phyloP scores from a whole-genome alignment of 441 rosid species.

The Populus hybrid region DNA sequence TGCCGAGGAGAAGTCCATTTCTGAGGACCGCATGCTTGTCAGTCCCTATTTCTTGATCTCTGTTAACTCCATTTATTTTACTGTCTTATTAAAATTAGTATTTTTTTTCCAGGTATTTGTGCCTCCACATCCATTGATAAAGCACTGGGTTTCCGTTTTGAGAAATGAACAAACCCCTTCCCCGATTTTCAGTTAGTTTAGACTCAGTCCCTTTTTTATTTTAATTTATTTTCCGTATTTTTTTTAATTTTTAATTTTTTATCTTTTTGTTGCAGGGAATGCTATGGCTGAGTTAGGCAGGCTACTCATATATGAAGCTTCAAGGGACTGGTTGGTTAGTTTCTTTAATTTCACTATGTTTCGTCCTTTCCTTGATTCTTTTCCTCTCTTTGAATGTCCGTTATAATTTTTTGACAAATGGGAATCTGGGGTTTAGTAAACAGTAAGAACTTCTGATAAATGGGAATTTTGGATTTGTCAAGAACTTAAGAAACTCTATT shows the following conservation, averaged over 20 bases:
- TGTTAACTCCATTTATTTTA: not conserved
- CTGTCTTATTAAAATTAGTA: not conserved
- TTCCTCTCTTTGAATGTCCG: not conserved
- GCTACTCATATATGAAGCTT: slow-evolving; percentile 80
- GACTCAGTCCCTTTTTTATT: not conserved
- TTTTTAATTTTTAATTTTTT: not conserved
- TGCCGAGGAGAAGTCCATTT: slow-evolving; percentile 44
- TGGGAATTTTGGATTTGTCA: not conserved
- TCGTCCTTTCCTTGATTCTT: not conserved
- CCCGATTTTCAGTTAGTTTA: slow-evolving; percentile 69
- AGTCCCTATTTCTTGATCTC: slow-evolving; percentile 11
- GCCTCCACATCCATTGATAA: slow-evolving; percentile 91
- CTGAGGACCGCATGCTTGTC: slow-evolving; percentile 72
- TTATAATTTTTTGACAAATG: not conserved
- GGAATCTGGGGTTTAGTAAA: not conserved
- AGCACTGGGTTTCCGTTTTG: slow-evolving; percentile 87
- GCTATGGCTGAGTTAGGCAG: slow-evolving; percentile 93
- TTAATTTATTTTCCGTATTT: not conserved
- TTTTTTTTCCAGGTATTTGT: slow-evolving; percentile 59
- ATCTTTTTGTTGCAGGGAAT: slow-evolving; percentile 41
- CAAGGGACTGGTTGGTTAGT: slow-evolving; percentile 91
- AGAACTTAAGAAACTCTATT: not conserved
- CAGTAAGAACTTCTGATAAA: not conserved
- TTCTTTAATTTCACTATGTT: not conserved
- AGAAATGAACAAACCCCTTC: slow-evolving; percentile 81